Evolutionary conservation across 495 filamentous ascomycete genomes (phyloP).

Genomic region (Choiromyces venosus): DNA sequence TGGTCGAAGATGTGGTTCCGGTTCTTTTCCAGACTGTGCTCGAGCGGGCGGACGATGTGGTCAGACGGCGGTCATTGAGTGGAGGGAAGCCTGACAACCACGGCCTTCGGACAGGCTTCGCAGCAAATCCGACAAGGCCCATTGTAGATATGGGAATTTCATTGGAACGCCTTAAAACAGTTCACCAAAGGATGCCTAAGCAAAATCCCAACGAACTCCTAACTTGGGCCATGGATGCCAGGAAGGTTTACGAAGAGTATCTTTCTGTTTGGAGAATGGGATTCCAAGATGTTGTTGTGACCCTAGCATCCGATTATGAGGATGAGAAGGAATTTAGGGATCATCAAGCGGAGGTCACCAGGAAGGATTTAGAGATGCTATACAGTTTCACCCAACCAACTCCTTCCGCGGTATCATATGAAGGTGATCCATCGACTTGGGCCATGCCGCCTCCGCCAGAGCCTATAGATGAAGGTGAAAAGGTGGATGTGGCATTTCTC

Average conservation of each 20-base stretch:
- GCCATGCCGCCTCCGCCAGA: conserved; percentile 46
- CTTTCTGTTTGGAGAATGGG: conserved; percentile 85
- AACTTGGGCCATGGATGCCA: conserved; percentile 70
- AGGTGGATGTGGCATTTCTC: conserved; percentile 89
- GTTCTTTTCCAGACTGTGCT: conserved; percentile 82
- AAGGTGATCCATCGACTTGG: conserved; percentile 41
- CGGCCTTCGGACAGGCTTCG: conserved; percentile 34
- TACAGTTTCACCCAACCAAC: conserved; percentile 30
- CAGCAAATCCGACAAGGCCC: conserved; percentile 64
- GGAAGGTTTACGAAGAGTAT: conserved; percentile 79
- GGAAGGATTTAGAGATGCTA: conserved; percentile 38
- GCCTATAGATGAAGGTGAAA: conserved; percentile 65
- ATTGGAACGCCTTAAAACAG: conserved; percentile 71
- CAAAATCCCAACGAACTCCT: conserved; percentile 63
- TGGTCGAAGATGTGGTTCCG: conserved; percentile 94
- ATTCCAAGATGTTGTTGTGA: conserved; percentile 93
- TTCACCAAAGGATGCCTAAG: conserved; percentile 73
- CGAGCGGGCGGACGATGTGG: conserved; percentile 53
- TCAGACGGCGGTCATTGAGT: conserved; percentile 46
- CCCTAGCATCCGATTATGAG: conserved; percentile 61
- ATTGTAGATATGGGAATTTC: conserved; percentile 93
- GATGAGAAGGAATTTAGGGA: conserved; percentile 28
- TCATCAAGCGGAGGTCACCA: conserved; percentile 22
- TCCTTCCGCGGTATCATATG: conserved; percentile 24
- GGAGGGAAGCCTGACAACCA: conserved; percentile 49